Conservation (phyloP, 352 stramenopile genomes). For the Pythium oligandrum region DNA sequence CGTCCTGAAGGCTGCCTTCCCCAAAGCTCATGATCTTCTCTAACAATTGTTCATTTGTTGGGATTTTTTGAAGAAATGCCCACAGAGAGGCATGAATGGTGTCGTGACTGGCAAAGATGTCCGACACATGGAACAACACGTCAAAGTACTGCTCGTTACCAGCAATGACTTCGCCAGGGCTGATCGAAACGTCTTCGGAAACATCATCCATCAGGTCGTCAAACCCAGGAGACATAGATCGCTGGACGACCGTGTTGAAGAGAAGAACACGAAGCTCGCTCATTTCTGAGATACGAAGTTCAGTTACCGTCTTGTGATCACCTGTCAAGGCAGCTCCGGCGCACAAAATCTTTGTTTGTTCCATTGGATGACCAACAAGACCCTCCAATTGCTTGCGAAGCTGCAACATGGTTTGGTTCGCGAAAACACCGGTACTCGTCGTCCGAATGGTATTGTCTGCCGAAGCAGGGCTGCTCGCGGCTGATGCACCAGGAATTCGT, state of each 20-base stretch:
- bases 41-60: slow-evolving; percentile 66
- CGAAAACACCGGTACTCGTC: slow-evolving; percentile 56
- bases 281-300: slow-evolving; percentile 72
- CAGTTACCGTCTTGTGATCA: slow-evolving; percentile 75
- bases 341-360: slow-evolving; percentile 80
- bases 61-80: slow-evolving; percentile 81
- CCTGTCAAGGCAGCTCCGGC: slow-evolving; percentile 60
- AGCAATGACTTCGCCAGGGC: slow-evolving; percentile 60
- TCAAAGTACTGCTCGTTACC: slow-evolving; percentile 71
- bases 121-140: slow-evolving; percentile 78
- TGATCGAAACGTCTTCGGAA: too few species aligned
- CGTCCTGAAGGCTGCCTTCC: slow-evolving; percentile 26
- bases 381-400: slow-evolving; percentile 77
- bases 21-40: slow-evolving; percentile 57
- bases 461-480: slow-evolving; percentile 16
- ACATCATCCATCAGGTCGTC: too few species aligned
- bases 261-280: slow-evolving; percentile 77
- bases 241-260: slow-evolving; percentile 78
- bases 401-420: slow-evolving; percentile 70
- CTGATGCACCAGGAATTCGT: slow-evolving; percentile 43
- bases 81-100: slow-evolving; percentile 66
- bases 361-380: slow-evolving; percentile 58
- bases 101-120: slow-evolving; percentile 46
- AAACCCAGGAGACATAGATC: slow-evolving; percentile 16
- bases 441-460: slow-evolving; percentile 58